Conservation (phyloP, 2,329 filamentous ascomycete species). For the Pleurostoma richardsiae region DNA sequence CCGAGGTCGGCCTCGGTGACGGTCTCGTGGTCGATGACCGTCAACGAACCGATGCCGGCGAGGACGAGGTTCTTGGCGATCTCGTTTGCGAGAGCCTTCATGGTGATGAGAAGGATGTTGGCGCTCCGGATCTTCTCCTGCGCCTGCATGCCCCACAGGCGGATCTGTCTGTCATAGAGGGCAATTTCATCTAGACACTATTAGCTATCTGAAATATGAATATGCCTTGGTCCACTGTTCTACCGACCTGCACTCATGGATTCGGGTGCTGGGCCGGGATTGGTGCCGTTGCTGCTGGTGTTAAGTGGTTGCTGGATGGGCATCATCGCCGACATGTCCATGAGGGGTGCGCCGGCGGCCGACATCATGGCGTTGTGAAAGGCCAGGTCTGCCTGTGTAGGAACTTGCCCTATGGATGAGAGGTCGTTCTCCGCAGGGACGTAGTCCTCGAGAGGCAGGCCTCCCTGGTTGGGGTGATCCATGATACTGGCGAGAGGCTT, state of each 20-base stretch:
- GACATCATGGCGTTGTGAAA: no score
- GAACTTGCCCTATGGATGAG: no score
- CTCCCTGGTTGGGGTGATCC: no score
- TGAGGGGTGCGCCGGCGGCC: constrained; percentile 2
- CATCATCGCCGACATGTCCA: constrained; percentile 21
- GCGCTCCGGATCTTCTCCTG: constrained; percentile 89
- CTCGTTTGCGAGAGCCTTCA: constrained; percentile 86
- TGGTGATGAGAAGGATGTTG: constrained; percentile 82
- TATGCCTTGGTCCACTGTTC: not conserved
- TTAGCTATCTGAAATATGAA: no score
- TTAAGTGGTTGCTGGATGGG: constrained; percentile 10
- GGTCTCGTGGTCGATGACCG: constrained; percentile 72
- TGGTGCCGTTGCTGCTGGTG: no score
- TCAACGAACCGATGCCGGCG: constrained; percentile 85
- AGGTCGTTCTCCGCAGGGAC: no score
- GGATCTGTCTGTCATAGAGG: constrained; percentile 94
- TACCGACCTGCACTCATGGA: no score
- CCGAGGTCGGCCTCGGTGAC: constrained; percentile 79
- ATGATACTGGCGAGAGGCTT: no score
- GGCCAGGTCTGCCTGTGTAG: no score
- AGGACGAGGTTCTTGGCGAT: constrained; percentile 96
- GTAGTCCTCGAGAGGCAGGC: no score
- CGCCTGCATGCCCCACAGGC: constrained; percentile 93
- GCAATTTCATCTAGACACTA: constrained; percentile 76
- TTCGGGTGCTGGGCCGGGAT: no score